phyloP scores from a whole-genome alignment of 768 basidiomycete species.

The Steccherinum ochraceum region DNA sequence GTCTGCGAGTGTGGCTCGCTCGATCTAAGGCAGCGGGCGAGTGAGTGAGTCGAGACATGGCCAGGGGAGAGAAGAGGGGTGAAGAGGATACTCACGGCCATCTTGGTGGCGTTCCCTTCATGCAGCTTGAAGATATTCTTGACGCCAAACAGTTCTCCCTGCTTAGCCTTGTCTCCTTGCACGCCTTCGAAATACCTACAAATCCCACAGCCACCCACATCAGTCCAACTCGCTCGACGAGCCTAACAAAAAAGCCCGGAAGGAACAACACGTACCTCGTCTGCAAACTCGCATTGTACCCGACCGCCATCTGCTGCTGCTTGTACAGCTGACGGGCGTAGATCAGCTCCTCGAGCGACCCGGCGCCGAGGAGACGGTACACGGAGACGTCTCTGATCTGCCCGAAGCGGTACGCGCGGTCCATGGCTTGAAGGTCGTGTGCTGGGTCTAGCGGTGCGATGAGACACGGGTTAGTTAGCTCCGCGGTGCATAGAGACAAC shows the following conservation, averaged over 20 bases:
- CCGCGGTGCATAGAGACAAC: too few species aligned
- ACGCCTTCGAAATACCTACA: slow-evolving; percentile 75
- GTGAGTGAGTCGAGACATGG: too few species aligned
- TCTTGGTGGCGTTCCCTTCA: slow-evolving; percentile 67
- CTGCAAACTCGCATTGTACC: slow-evolving; percentile 77
- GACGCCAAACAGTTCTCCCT: slow-evolving; percentile 81
- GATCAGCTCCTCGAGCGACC: slow-evolving; percentile 82
- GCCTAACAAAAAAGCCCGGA: too few species aligned
- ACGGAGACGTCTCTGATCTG: slow-evolving; percentile 83
- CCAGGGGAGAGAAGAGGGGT: too few species aligned
- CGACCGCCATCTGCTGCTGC: slow-evolving; percentile 91
- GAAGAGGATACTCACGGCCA: slow-evolving; percentile 42
- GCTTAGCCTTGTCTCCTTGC: slow-evolving; percentile 66
- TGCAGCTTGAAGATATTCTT: slow-evolving; percentile 82
- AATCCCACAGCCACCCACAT: too few species aligned
- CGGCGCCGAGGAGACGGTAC: slow-evolving; percentile 78
- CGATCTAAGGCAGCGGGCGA: slow-evolving; percentile 55
- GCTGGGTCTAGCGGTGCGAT: slow-evolving; percentile 67
- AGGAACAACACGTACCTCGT: slow-evolving; percentile 56
- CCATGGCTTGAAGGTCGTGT: slow-evolving; percentile 91
- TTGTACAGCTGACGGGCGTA: slow-evolving; percentile 90
- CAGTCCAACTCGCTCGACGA: too few species aligned
- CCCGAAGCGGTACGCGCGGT: slow-evolving; percentile 80
- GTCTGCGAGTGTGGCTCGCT: slow-evolving; percentile 65
- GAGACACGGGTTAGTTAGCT: not conserved